Evolutionary conservation across 202 grass and related monocot genomes (phyloP), one percentile per base, ranked within the genome.

Genomic region (Elaeis oleifera): DNA sequence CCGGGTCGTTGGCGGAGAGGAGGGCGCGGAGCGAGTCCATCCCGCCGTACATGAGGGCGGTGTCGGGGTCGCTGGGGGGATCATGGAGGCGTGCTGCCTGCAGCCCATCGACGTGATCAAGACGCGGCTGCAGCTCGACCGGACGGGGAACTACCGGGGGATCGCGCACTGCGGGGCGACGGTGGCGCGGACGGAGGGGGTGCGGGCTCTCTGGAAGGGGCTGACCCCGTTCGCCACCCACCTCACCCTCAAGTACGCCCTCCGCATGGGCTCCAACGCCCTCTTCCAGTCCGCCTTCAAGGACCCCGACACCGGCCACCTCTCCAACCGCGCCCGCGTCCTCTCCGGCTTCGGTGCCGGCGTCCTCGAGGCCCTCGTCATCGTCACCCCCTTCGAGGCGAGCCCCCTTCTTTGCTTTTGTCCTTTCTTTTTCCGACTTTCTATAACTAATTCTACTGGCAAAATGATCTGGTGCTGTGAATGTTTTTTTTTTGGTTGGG

Each of bases 51-150:
- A 66, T 97, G 13, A 97, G 85, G 75, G 82, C 85, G 9, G 77
- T 81, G 50, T 74, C 94, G 51, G 88, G 88, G 53, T 92, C 88
- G 1, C 72, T 99, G 3, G 94, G 85, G 88, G 94, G 52, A 67
- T 89, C 8, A 75, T 99, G 82, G 88, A 89, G 78, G 82, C 80
- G 48, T 94, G 82, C 75, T 99, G 88, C 76, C 82, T 92, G 59
- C 94, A 99, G 74, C 88, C 94, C 1, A 92, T 99, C 74, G 88
- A 99, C 77, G 88, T 99, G 2, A 87, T 92, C 65, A 99, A 92
- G 79, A 92, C 85, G 56, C 62, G 94, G 59, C 78, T 94, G 31
- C 88, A 99, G 80, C 82, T 92, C 2, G 94, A 97, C 67, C 76
- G 80, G 66, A 18, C 75, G 14, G 77, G 87, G 8, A 23, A 71